Evolutionary conservation across 2,329 filamentous ascomycete genomes (phyloP).

Genomic region (Xylariaceae sp.): DNA sequence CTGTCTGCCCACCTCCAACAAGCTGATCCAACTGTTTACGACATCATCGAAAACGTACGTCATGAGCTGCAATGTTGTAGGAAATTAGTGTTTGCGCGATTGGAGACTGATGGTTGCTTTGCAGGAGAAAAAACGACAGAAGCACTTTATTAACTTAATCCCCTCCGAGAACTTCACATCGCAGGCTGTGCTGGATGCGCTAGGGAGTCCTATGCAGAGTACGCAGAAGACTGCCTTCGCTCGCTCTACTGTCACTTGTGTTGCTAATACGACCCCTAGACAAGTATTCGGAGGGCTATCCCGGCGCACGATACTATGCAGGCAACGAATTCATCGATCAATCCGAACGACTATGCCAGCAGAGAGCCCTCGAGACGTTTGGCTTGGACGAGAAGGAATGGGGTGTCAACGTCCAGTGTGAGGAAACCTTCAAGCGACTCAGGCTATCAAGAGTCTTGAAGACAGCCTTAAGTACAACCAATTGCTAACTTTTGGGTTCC

Average conservation of each 20-base stretch:
- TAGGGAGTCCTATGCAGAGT: conserved; percentile 96
- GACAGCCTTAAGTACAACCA: conserved; percentile 1
- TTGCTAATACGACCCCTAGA: conserved; percentile 50
- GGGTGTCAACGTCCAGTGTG: conserved; percentile 94
- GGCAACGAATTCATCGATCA: conserved; percentile 96
- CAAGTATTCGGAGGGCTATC: conserved; percentile 98
- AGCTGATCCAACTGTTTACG: conserved; percentile 80
- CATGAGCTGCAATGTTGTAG: neutral
- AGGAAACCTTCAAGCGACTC: conserved; percentile 27
- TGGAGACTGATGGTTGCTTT: neutral
- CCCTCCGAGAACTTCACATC: conserved; percentile 96
- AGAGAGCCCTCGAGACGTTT: conserved; percentile 84
- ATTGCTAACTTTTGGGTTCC: conserved; percentile 10
- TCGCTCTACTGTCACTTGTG: no score
- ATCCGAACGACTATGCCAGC: conserved; percentile 83
- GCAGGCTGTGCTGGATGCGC: conserved; percentile 83
- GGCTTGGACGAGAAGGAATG: conserved; percentile 79
- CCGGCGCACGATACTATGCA: conserved; percentile 92
- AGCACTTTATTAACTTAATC: conserved; percentile 97
- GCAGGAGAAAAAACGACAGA: conserved; percentile 91
- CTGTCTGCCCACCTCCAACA: conserved; percentile 75
- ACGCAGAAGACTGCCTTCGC: conserved; percentile 29
- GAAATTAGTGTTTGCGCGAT: no score
- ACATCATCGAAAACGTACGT: conserved; percentile 82
- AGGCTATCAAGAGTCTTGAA: neutral